These are phyloP conservation scores for Musa schizocarpa DNA, from an alignment of 176 grass and related monocot genomes.

Conservation along the genomic window DNA sequence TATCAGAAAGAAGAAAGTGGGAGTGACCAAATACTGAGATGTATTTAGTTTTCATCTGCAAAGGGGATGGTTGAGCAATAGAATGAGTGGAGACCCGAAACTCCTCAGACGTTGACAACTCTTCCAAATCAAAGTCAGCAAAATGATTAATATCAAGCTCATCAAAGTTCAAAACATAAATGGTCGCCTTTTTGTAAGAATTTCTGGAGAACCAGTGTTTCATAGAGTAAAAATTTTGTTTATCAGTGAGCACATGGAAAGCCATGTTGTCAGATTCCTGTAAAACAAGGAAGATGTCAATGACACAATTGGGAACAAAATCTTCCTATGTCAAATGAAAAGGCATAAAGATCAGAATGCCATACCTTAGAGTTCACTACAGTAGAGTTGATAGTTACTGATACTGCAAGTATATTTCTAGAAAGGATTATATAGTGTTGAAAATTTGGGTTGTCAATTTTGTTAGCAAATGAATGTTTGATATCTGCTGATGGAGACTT, in stretches of 20 bases:
- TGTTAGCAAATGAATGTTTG: neutral
- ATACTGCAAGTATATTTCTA: neutral
- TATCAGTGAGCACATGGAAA: neutral
- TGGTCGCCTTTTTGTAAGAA: neutral
- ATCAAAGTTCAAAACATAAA: neutral
- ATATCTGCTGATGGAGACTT: neutral
- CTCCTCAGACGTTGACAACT: neutral
- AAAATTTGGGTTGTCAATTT: neutral
- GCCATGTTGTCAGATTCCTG: neutral
- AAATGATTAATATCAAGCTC: neutral
- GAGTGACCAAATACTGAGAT: conserved; percentile 1
- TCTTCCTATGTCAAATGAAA: neutral
- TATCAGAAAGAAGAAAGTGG: conserved; percentile 2
- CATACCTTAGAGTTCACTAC: neutral
- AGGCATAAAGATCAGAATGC: neutral
- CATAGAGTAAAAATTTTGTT: neutral
- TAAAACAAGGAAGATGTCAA: neutral
- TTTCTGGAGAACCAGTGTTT: neutral
- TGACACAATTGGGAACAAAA: neutral
- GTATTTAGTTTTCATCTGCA: conserved; percentile 1
- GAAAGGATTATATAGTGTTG: neutral
- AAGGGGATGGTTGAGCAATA: conserved; percentile 1
- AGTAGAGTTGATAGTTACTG: neutral
- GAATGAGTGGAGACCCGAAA: neutral
- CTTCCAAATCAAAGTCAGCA: conserved; percentile 1